Evolutionary conservation across 2,329 filamentous ascomycete species (phyloP), one percentile per base, ranked within the genome.

Genomic region (Septoria linicola): DNA sequence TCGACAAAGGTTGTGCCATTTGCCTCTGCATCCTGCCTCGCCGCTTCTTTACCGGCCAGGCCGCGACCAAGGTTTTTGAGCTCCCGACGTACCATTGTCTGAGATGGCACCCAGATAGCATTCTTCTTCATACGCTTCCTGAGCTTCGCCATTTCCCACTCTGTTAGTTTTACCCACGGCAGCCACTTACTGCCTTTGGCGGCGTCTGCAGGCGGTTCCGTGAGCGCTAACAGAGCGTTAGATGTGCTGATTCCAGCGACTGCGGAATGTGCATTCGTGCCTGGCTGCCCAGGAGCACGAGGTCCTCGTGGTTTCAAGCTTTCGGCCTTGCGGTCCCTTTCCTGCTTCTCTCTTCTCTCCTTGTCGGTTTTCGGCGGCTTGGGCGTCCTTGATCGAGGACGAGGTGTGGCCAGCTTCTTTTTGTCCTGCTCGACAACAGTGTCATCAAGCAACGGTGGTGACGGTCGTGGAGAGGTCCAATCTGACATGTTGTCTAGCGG

Each of bases 101-200:
- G 86, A 57, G 87, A 91, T 0, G 88, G 88, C 2, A 82, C 84
- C 88, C 88, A 93, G 3, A 88, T 84, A 0, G 88, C 86, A 64
- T 93, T 93, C 76, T 93, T 93, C 79, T 93, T 93, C 88, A 93
- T 93, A 14, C 86, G 80, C 71, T 93, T 93, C 54, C 88, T 77
- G 6, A 93, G 76, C 57, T 83, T 81, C 4, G 81, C 82, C 81
- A 85, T 83, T 62, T 85, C 82, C 71, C 78, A 85, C 59, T 84
- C 82, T 2, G 82, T 85, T 55, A 85, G 69, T 51, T 81, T 80
- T 60, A 81, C 73, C 82, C 82, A 85, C 1, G 82, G 82, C 54
- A 78, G 71, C 69, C 79, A 79, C 62, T 78, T 78, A 67, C 80
- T 83, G 39, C 82, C 82, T 19, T 78, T 73, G 47, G 72, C 72